Percentiles rank a stretch among this genome's conserved stretches.
These are phyloP conservation scores for Fusarium sp. DNA, from an alignment of 2,329 filamentous ascomycete genomes.

Conservation along the genomic window DNA sequence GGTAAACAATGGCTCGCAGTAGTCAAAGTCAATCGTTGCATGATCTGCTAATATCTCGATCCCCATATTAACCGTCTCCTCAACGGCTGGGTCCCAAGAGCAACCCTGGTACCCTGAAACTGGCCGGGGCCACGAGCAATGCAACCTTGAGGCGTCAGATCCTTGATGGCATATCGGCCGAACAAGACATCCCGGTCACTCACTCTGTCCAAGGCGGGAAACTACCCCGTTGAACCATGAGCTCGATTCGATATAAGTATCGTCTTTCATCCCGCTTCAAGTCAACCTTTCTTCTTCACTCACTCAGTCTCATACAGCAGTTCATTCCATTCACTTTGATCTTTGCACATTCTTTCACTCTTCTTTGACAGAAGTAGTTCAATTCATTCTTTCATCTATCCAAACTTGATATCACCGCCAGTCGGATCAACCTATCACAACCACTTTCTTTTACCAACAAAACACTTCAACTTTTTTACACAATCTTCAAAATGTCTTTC, in stretches of 20 bases:
- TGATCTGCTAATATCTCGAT: constrained; percentile 28
- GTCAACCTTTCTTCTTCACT: constrained; percentile 19
- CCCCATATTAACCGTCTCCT: background rate
- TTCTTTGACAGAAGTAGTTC: constrained; percentile 52
- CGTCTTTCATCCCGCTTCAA: constrained; percentile 16
- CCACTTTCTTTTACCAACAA: constrained; percentile 14
- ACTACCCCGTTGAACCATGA: constrained; percentile 26
- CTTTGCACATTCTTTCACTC: constrained; percentile 43
- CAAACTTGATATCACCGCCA: constrained; percentile 36
- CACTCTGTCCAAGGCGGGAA: constrained; percentile 21
- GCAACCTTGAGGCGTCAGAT: constrained; percentile 25
- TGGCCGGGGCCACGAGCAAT: constrained; percentile 23
- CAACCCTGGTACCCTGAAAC: constrained; percentile 38
- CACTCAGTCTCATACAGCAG: constrained; percentile 45
- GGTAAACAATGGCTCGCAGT: background rate
- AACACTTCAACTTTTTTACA: background rate
- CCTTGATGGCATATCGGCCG: constrained; percentile 37
- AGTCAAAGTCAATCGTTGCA: constrained; percentile 6
- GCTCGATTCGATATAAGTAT: constrained; percentile 34
- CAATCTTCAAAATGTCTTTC: constrained; percentile 44
- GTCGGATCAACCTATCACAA: constrained; percentile 32
- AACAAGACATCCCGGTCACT: constrained; percentile 16
- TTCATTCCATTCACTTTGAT: constrained; percentile 47
- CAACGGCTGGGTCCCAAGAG: background rate
- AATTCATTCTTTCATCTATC: constrained; percentile 38